A percentile compares a stretch with the other conserved stretches of the same genome.
These are phyloP conservation scores for Saturnispora gosingensis DNA, from an alignment of 805 yeast species.

Conservation along the genomic window DNA sequence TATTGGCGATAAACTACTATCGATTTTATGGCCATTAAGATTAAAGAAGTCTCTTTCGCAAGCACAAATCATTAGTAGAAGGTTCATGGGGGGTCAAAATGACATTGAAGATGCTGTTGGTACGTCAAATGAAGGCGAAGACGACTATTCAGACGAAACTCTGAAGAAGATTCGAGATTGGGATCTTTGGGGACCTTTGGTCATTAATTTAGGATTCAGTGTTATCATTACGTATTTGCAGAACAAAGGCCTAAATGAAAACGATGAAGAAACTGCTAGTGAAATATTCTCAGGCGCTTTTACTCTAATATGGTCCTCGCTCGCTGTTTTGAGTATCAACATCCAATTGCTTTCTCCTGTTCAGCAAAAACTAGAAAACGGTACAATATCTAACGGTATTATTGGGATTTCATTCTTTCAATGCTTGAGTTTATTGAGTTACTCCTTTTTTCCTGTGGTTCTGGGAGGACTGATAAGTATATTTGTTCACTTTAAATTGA, in stretches of 20 bases:
- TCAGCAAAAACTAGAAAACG: conserved; percentile 22
- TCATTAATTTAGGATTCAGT: conserved; percentile 40
- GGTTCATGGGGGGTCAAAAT: conserved; percentile 14
- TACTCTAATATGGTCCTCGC: conserved; percentile 42
- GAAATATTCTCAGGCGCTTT: conserved; percentile 48
- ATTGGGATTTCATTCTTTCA: conserved; percentile 43
- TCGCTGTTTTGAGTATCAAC: conserved; percentile 40
- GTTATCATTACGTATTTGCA: conserved; percentile 39
- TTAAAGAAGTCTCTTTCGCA: conserved; percentile 23
- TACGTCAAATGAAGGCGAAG: conserved; percentile 13
- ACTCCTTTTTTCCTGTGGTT: conserved; percentile 45
- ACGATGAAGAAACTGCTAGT: conserved; percentile 26
- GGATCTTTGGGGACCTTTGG: conserved; percentile 58
- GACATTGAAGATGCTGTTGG: conserved; percentile 20
- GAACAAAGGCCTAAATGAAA: conserved; percentile 22
- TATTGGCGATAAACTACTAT: conserved; percentile 27
- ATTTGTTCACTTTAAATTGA: conserved; percentile 33
- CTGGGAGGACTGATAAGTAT: conserved; percentile 39
- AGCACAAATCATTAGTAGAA: conserved; percentile 15
- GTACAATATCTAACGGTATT: conserved; percentile 24
- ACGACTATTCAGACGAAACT: conserved; percentile 28
- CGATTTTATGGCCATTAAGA: conserved; percentile 31
- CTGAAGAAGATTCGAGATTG: conserved; percentile 38
- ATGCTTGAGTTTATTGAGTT: conserved; percentile 47
- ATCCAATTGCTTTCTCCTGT: conserved; percentile 47